Conservation (phyloP, 2,329 filamentous ascomycete genomes). For the Fusarium sp. region DNA sequence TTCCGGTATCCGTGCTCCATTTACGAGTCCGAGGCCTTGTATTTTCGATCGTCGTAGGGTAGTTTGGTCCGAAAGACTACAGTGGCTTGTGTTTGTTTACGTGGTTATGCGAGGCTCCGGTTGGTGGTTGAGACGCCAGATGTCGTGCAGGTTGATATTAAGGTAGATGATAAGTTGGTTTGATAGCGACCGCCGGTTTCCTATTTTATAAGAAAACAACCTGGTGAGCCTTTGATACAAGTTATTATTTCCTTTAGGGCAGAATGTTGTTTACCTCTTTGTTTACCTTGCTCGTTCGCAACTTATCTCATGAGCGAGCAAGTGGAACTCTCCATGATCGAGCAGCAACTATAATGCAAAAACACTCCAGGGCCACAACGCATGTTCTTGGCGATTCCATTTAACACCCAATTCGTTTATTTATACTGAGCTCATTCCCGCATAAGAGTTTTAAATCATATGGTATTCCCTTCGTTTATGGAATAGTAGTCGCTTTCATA, state of each 20-base stretch:
- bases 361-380: neutral
- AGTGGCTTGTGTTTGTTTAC: neutral
- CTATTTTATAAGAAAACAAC: neutral
- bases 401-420: neutral
- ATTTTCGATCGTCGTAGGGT: neutral
- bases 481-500: neutral
- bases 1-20: neutral
- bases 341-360: neutral
- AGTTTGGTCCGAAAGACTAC: neutral
- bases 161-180: neutral
- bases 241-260: neutral
- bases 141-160: neutral
- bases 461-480: neutral
- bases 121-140: neutral
- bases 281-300: neutral
- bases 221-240: neutral
- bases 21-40: neutral
- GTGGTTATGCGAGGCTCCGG: neutral
- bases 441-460: too few relatives aligned
- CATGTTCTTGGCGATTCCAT: too few relatives aligned
- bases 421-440: neutral
- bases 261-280: neutral
- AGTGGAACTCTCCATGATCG: neutral
- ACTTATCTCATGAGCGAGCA: neutral
- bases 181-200: neutral